Base-by-base conservation (phyloP, 2,329 filamentous ascomycete genomes). In the Onygenales sp. region DNA sequence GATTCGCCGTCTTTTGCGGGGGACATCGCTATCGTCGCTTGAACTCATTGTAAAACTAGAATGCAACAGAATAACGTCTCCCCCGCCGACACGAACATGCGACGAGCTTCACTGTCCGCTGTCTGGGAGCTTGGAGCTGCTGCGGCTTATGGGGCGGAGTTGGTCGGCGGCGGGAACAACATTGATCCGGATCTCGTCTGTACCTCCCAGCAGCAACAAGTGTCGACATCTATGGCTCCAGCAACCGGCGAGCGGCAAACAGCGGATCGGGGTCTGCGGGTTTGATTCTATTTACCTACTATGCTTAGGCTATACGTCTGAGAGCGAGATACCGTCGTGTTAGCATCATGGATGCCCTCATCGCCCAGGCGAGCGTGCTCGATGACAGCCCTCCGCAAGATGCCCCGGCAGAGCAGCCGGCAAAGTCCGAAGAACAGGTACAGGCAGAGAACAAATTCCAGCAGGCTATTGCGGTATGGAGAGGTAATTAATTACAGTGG, bases 401-500 rank as follows among this genome's bases (percentile, higher is more conserved):
- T 53, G 62, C 63, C 59, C 60, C 64, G 57, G 58, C 54, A 50
- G 61, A 57, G 48, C 54, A 64, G 57, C 59, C 59, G 44, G 56
- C 59, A 54, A 54, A 61, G 49, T 56, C 60, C 43, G 61, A 60
- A 54, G 65, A 68, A 54, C 60, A 70, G 48, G 65, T 69, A 7
- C 81, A 84, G 48, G 81, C 80, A 38, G 84, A 86, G 62, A 97
- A 95, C 76, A 96, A 95, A 72, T 98, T 98, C 69, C 93, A 98
- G 70, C 87, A 86, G 67, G 93, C 93, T 54, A 95, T 98, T 62
- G 88, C 89, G 58, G 88, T 91, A 68, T 98, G 93, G 93, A 85
- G 93, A 76, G 91, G 91, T 95, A 81, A 55, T 76, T 55, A 41
- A 53, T 45, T 39, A 49, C 41, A 14, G 31, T 7, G 35, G n/a